phyloP scores from a whole-genome alignment of 805 yeast species.

The Ogataea parapolymorpha region DNA sequence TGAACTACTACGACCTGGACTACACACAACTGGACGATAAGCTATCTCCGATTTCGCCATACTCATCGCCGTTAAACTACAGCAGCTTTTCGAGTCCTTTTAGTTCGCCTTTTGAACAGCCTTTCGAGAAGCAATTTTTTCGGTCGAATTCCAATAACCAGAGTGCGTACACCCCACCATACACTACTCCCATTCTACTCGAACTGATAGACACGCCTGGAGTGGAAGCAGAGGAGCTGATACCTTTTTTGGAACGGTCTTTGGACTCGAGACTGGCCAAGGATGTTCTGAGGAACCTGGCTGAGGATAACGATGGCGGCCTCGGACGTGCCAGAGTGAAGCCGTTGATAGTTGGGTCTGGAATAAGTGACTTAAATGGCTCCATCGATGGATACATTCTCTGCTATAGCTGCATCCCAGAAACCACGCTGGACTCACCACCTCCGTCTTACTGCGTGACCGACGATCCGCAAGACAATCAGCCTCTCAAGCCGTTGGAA shows the following conservation, averaged over 20 bases:
- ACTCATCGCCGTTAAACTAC: slow-evolving; percentile 11
- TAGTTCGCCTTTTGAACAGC: slow-evolving; percentile 8
- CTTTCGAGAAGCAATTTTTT: slow-evolving; percentile 1
- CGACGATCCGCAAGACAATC: background rate
- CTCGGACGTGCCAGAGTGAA: slow-evolving; percentile 41
- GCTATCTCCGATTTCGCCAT: slow-evolving; percentile 11
- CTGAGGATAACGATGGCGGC: slow-evolving; percentile 37
- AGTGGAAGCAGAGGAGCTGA: slow-evolving; percentile 59
- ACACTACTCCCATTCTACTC: slow-evolving; percentile 54
- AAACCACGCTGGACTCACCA: slow-evolving; percentile 32
- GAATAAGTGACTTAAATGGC: slow-evolving; percentile 75
- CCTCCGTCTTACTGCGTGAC: slow-evolving; percentile 52
- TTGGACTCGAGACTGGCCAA: slow-evolving; percentile 58
- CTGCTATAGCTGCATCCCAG: slow-evolving; percentile 68
- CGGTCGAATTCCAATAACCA: slow-evolving; percentile 6
- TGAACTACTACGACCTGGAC: slow-evolving; percentile 29
- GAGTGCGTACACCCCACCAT: slow-evolving; percentile 42
- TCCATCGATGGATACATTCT: slow-evolving; percentile 71
- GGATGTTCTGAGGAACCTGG: slow-evolving; percentile 57
- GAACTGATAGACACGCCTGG: slow-evolving; percentile 78
- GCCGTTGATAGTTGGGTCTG: slow-evolving; percentile 71
- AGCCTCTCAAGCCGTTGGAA: slow-evolving; percentile 25
- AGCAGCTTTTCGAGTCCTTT: slow-evolving; percentile 7
- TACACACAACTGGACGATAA: slow-evolving; percentile 20
- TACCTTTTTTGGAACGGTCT: slow-evolving; percentile 75